Conservation (phyloP, 148 eudicot species). For the Linanthus parryae region DNA sequence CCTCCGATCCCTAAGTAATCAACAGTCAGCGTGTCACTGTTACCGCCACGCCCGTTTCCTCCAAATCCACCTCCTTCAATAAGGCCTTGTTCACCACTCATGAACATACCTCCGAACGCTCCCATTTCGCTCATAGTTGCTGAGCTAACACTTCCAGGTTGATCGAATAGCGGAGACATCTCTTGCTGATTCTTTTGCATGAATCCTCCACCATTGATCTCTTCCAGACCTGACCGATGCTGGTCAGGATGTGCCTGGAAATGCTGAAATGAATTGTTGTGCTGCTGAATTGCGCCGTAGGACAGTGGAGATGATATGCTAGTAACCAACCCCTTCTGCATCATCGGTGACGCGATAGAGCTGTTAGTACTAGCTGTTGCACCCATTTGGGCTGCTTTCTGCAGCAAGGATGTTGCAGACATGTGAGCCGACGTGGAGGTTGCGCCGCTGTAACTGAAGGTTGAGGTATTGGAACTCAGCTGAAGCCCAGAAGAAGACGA, state of each 20-base stretch:
- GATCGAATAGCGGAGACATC: conserved; percentile 13
- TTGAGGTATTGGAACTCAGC: conserved; percentile 26
- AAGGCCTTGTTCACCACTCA: conserved; percentile 18
- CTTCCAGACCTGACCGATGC: conserved; percentile 7
- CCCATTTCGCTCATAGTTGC: conserved; percentile 22
- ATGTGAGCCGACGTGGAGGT: conserved; percentile 28
- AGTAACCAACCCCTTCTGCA: conserved; percentile 32
- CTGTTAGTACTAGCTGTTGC: conserved; percentile 37
- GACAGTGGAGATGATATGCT: conserved; percentile 18
- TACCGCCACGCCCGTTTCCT: neutral
- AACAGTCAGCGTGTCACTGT: conserved; percentile 30
- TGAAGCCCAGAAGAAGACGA: conserved; percentile 39
- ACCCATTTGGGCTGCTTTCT: conserved; percentile 58
- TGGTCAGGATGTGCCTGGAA: conserved; percentile 22
- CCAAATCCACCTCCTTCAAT: conserved; percentile 9
- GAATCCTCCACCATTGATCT: conserved; percentile 14
- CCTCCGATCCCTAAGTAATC: conserved; percentile 48
- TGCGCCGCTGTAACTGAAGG: conserved; percentile 18
- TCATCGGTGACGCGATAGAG: conserved; percentile 38
- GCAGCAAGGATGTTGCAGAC: conserved; percentile 46
- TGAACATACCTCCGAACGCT: conserved; percentile 29
- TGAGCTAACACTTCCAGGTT: conserved; percentile 4
- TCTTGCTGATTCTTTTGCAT: conserved; percentile 31
- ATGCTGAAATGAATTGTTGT: conserved; percentile 12
- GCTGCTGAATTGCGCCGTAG: conserved; percentile 12